phyloP scores from a whole-genome alignment of 371 early-diverging fungal species.

The Lichtheimia hyalospora region DNA sequence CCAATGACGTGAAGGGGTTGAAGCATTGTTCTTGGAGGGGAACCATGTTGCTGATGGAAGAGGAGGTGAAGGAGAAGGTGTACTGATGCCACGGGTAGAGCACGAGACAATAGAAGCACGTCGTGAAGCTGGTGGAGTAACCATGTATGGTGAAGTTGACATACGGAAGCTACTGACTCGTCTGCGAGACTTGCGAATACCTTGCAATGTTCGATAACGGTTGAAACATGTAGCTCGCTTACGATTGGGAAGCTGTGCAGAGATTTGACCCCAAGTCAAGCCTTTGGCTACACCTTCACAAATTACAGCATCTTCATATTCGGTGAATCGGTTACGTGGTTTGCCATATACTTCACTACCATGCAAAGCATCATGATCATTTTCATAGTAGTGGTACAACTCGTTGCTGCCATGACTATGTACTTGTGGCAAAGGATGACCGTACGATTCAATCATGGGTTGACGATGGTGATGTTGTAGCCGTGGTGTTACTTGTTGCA shows the following conservation, averaged over 20 bases:
- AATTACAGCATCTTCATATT: conserved; percentile 41
- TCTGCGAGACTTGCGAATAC: conserved; percentile 45
- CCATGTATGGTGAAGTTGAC: not conserved
- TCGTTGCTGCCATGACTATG: too few relatives aligned
- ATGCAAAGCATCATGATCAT: too few relatives aligned
- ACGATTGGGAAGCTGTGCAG: conserved; percentile 36
- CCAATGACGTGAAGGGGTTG: too few relatives aligned
- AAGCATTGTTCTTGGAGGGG: too few relatives aligned
- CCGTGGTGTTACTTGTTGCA: too few relatives aligned
- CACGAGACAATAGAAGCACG: not conserved
- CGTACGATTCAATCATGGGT: too few relatives aligned
- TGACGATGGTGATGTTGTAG: too few relatives aligned
- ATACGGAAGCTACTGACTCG: not conserved
- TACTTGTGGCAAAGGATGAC: too few relatives aligned
- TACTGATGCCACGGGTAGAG: not conserved
- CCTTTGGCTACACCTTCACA: conserved; percentile 44
- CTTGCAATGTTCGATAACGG: conserved; percentile 43
- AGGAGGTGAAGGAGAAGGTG: not conserved
- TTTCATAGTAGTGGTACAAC: too few relatives aligned
- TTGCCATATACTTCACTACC: conserved; percentile 19
- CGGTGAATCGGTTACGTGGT: conserved; percentile 45
- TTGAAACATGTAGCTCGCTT: conserved; percentile 54
- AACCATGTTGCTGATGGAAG: too few relatives aligned
- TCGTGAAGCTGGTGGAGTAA: not conserved
- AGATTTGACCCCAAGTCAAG: conserved; percentile 48